Percentiles rank a stretch among this genome's conserved stretches.
Conservation (phyloP, 306 rosid species). For the Pterocarpus santalinus region DNA sequence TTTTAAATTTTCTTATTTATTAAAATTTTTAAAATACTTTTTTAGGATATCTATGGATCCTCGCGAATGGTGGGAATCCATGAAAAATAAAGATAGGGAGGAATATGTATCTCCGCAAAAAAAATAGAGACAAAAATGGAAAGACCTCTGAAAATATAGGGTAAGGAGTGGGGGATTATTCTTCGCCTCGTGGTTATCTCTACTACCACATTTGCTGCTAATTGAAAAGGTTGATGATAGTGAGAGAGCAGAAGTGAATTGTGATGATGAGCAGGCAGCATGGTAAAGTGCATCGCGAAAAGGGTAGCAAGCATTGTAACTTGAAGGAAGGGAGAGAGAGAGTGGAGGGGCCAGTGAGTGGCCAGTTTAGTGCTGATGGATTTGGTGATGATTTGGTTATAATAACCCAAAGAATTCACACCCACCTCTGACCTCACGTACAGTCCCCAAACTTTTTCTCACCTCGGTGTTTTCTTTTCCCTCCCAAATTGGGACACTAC, state of each 20-base stretch:
- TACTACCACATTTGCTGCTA: constrained; percentile 42
- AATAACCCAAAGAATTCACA: constrained; percentile 45
- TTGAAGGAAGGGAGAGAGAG: not conserved
- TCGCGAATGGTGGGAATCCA: too few relatives aligned
- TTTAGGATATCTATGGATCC: too few relatives aligned
- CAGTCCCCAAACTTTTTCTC: not conserved
- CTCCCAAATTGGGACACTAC: constrained; percentile 52
- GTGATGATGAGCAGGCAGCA: constrained; percentile 33
- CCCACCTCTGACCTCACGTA: constrained; percentile 54
- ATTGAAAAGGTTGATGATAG: constrained; percentile 58
- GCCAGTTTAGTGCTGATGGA: constrained; percentile 45
- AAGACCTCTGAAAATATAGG: too few relatives aligned
- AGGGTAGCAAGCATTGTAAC: not conserved
- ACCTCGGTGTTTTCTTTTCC: constrained; percentile 45
- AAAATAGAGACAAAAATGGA: too few relatives aligned
- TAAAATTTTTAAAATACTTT: too few relatives aligned
- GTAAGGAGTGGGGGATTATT: too few relatives aligned
- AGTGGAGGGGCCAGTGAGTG: not conserved
- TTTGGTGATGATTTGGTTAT: constrained; percentile 59
- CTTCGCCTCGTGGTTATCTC: too few relatives aligned
- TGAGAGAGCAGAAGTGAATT: constrained; percentile 47
- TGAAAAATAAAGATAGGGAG: too few relatives aligned
- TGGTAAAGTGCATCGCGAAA: constrained; percentile 21
- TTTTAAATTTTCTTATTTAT: too few relatives aligned
- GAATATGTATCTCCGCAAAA: too few relatives aligned